Percentiles rank a stretch among this genome's conserved stretches.
phyloP scores from a whole-genome alignment of 352 stramenopile genomes.

The Phytophthora agathidicida region DNA sequence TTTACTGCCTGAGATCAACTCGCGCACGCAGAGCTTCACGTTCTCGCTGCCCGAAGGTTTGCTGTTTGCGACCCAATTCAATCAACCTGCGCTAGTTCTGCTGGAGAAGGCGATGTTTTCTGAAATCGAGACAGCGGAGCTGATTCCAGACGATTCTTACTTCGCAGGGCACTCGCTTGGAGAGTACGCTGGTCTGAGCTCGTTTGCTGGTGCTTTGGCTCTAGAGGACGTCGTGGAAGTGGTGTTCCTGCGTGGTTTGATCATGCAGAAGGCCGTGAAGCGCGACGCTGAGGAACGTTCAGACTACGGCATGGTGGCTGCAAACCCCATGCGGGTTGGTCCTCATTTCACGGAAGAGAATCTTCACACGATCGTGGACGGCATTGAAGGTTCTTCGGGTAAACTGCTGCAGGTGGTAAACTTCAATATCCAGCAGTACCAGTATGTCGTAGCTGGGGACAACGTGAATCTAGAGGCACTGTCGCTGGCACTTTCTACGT shows the following conservation, averaged over 20 bases:
- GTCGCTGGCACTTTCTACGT: constrained; percentile 60
- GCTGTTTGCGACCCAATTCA: constrained; percentile 90
- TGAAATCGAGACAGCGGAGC: constrained; percentile 70
- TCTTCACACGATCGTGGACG: constrained; percentile 73
- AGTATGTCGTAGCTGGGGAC: constrained; percentile 89
- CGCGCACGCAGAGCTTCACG: constrained; percentile 82
- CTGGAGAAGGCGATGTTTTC: constrained; percentile 88
- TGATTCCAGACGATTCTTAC: constrained; percentile 76
- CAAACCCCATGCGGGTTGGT: constrained; percentile 80
- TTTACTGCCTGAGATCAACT: constrained; percentile 82
- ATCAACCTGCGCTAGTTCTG: constrained; percentile 80
- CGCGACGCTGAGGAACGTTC: constrained; percentile 68
- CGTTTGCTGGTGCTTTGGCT: constrained; percentile 71
- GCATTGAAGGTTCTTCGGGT: constrained; percentile 56
- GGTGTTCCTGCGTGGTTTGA: constrained; percentile 83
- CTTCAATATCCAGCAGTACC: constrained; percentile 84
- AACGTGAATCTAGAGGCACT: constrained; percentile 86
- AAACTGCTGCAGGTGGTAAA: constrained; percentile 90
- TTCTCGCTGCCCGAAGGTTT: constrained; percentile 79
- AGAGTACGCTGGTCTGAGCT: constrained; percentile 86
- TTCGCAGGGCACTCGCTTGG: constrained; percentile 90
- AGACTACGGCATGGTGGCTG: constrained; percentile 89
- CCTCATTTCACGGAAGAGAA: constrained; percentile 70
- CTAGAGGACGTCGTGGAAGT: constrained; percentile 82
- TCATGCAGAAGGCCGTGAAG: constrained; percentile 68